Base-by-base conservation (phyloP, 345 rosid species). In the Cardamine chenopodiifolia region DNA sequence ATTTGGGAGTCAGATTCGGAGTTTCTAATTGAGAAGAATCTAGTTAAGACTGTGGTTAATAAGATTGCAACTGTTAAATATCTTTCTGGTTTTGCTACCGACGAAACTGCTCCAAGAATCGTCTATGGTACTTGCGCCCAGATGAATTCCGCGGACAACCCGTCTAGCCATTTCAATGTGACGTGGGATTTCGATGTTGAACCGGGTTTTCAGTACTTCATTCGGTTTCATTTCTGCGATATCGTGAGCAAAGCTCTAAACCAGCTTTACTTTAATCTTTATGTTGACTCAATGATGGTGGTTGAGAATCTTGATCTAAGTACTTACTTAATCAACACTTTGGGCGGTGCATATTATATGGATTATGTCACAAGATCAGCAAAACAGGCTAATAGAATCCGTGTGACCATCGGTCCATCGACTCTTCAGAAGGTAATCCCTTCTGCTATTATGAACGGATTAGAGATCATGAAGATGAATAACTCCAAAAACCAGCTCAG, bases 221-320 rank as follows among this genome's bases (percentile, higher is more conserved):
- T 91, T 57, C 83, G 98, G 79, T 87, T 91, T 76, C 97, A 93
- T 80, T 87, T 91, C 79, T 93, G 98, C 44, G 97, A 93, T 73
- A 86, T 93, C 48, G 80, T 85, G 58, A 89, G 92, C 35, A 1
- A 9, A 0, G 37, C 72, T 18, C 79, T 86, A 35, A 83, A 93
- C 70, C 10, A 78, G 74, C 92, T 93, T 57, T 88, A 89, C 81
- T 93, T 93, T 78, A 81, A 87, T 80, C 85, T 91, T 50, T 93
- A 78, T 65, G 78, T 91, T 8, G 91, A 89, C 77, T 82, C 93
- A 5, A 72, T 78, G 65, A 12, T 62, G 54, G 90, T 80, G 65
- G 69, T 31, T 6, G 56, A 29, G 52, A 77, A 81, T 74, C 74
- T 89, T 22, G 97, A 93, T 79, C 81, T 87, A 70, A 84, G 87